phyloP scores from a whole-genome alignment of 306 rosid genomes.

The Begonia loranthoides region DNA sequence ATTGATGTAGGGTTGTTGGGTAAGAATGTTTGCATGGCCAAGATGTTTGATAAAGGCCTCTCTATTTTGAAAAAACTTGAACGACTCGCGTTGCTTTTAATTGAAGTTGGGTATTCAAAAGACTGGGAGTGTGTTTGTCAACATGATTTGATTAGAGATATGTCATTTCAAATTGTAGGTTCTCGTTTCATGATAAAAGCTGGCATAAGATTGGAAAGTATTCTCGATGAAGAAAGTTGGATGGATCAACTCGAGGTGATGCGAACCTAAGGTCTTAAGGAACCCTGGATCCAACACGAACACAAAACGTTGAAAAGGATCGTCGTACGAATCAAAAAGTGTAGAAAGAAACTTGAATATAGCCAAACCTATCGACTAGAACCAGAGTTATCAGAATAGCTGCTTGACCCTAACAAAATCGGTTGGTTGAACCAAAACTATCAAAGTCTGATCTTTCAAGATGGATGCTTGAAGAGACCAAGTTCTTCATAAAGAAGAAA shows the following conservation, averaged over 20 bases:
- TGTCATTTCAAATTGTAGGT: conserved; percentile 8
- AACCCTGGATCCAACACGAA: too few relatives aligned
- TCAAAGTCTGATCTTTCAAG: too few relatives aligned
- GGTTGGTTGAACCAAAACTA: too few relatives aligned
- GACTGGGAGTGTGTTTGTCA: background rate
- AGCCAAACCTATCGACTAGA: too few relatives aligned
- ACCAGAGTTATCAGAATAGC: too few relatives aligned
- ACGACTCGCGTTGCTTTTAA: background rate
- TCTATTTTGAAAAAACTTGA: conserved; percentile 7
- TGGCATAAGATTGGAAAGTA: background rate
- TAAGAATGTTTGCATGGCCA: conserved; percentile 7
- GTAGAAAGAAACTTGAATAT: too few relatives aligned
- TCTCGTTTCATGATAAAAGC: background rate
- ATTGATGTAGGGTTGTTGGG: conserved; percentile 11
- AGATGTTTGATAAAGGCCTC: conserved; percentile 5
- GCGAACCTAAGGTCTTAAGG: too few relatives aligned
- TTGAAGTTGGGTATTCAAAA: background rate
- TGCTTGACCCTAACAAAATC: too few relatives aligned
- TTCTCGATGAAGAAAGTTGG: conserved; percentile 1
- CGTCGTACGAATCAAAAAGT: too few relatives aligned
- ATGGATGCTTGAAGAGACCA: too few relatives aligned
- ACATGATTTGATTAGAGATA: conserved; percentile 6
- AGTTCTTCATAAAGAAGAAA: too few relatives aligned
- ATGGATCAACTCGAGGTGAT: background rate
- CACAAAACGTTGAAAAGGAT: too few relatives aligned